Evolutionary conservation across 441 rosid species (phyloP).

Genomic region (Adansonia gregorii): DNA sequence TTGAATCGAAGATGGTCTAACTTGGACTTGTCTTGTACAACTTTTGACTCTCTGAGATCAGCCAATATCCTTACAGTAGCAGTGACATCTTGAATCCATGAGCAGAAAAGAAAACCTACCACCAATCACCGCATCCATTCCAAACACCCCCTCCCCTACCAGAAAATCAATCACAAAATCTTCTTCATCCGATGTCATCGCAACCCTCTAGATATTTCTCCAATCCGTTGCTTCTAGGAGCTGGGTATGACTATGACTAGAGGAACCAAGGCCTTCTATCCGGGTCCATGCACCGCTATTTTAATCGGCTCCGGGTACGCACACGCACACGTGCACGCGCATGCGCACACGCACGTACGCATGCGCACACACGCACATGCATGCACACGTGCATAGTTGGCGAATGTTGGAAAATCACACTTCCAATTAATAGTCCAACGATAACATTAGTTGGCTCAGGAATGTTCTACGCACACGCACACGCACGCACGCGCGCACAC

Average conservation of each 20-base stretch:
- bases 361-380: too few species aligned
- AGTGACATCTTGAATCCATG: conserved; percentile 91
- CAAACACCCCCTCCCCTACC: conserved; percentile 61
- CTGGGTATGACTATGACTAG: conserved; percentile 42
- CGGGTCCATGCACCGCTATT: conserved; percentile 68
- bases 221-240: conserved; percentile 64
- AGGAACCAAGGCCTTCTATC: conserved; percentile 72
- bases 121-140: conserved; percentile 64
- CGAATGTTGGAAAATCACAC: conserved; percentile 68
- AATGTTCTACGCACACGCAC: too few species aligned
- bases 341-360: too few species aligned
- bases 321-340: conserved; percentile 78
- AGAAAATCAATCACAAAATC: conserved; percentile 81
- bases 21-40: not conserved
- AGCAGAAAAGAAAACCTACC: conserved; percentile 72
- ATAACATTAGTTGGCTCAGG: not conserved
- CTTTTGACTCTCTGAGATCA: conserved; percentile 40
- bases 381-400: conserved; percentile 63
- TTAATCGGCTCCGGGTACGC: conserved; percentile 85
- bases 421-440: conserved; percentile 28
- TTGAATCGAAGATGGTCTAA: not conserved
- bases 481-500: too few species aligned
- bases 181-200: conserved; percentile 77
- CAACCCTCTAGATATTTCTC: conserved; percentile 51
- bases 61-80: conserved; percentile 69